Conservation (phyloP, 2,329 filamentous ascomycete genomes). For the Ascochyta rabiei region DNA sequence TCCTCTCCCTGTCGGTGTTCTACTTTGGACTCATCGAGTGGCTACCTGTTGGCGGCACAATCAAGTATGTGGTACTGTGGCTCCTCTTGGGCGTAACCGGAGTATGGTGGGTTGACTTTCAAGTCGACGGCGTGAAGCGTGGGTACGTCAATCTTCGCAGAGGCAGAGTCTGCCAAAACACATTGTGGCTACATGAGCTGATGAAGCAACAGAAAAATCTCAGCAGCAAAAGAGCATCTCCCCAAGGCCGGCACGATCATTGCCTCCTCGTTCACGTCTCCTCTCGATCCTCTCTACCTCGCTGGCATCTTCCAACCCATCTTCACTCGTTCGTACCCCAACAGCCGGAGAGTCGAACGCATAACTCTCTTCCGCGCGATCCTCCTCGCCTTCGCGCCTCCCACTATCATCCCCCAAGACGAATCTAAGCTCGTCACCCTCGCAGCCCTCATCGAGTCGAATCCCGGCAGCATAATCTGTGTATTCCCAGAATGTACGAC, state of each 20-base stretch:
- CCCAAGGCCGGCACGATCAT: conserved; percentile 83
- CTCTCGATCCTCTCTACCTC: conserved; percentile 90
- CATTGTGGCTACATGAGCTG: not conserved
- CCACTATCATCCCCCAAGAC: conserved; percentile 49
- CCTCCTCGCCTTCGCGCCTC: conserved; percentile 70
- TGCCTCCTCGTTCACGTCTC: conserved; percentile 88
- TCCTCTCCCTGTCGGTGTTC: conserved; percentile 68
- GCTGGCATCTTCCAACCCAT: conserved; percentile 95
- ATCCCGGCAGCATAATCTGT: conserved; percentile 78
- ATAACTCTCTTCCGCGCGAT: conserved; percentile 80
- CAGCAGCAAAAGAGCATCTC: conserved; percentile 61
- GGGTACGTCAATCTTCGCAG: conserved; percentile 61
- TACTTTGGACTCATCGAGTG: conserved; percentile 86
- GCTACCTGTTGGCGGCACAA: conserved; percentile 71
- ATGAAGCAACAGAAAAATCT: conserved; percentile 20
- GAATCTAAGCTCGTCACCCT: conserved; percentile 46
- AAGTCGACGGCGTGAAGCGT: conserved; percentile 94
- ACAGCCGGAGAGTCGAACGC: conserved; percentile 72
- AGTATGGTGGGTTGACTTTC: conserved; percentile 98
- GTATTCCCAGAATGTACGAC: conserved; percentile 95
- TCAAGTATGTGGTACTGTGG: conserved; percentile 88
- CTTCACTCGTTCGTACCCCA: conserved; percentile 85
- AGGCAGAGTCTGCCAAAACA: not conserved
- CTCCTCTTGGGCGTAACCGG: conserved; percentile 84
- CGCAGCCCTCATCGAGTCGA: conserved; percentile 62